Base-by-base conservation (phyloP, 140 eudicot genomes). In the Oenanthe javanica region DNA sequence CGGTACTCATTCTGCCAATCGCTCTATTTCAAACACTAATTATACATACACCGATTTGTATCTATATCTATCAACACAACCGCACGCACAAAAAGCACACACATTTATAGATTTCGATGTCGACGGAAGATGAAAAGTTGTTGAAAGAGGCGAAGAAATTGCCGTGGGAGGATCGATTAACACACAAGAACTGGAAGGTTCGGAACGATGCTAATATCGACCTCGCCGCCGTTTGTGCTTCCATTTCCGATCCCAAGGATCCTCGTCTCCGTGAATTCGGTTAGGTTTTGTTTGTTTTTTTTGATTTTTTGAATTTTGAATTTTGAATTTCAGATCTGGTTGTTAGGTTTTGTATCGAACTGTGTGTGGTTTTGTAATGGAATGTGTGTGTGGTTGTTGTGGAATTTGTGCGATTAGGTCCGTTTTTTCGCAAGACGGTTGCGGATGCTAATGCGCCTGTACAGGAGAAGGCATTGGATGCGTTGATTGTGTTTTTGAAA, bases 181-280 rank as follows among this genome's bases (percentile, higher is more conserved):
- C 77, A 79, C 99, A 96, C 77, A 96, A 93, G 90, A 96, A 93
- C 89, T 96, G 99, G 99, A 96, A 96, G 88, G 99, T 96, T 4
- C 83, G 99, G 75, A 96, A 93, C 80, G 99, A 96, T 76, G 99
- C 94, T 23, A 96, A 96, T 81, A 91, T 96, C 78, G 99, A 96
- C 82, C 88, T 96, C n/a, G 93, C 97, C 54, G 89, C 93, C 52
- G 81, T 93, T 50, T 96, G 89, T 74, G 93, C 87, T 85, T 83
- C 92, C 23, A 91, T 96, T 21, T 78, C 92, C 82, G 99, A 96
- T 91, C 99, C 99, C 66, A 96, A 96, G 86, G 98, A 96, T 84
- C 87, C 90, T 19, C 92, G 98, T 42, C 89, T 96, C 66, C 96
- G 98, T 78, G 99, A 96, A 87, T 96, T 93, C 71, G 99, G 99